phyloP scores from a whole-genome alignment of 139 green algal species.

The Nannochloris sp. region DNA sequence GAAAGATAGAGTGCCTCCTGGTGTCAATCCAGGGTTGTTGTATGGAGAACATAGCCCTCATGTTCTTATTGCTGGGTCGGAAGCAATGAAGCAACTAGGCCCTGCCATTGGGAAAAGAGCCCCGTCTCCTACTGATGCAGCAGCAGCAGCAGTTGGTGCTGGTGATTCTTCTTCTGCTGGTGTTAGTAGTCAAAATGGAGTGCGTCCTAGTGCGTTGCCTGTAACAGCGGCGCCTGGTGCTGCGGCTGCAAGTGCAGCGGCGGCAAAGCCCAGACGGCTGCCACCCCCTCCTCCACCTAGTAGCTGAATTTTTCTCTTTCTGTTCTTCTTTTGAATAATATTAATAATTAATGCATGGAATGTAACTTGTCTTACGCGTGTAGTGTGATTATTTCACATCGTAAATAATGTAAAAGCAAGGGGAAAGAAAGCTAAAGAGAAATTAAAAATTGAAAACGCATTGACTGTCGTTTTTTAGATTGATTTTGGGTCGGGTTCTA shows the following conservation, averaged over 20 bases:
- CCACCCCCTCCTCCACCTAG: constrained; percentile 1
- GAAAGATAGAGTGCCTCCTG: constrained; percentile 15
- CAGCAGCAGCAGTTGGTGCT: background rate
- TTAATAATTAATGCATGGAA: no score
- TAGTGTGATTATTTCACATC: no score
- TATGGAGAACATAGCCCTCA: constrained; percentile 30
- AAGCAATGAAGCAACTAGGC: background rate
- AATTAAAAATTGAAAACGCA: no score
- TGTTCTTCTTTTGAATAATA: no score
- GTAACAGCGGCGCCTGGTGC: no score
- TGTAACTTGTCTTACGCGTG: no score
- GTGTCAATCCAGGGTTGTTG: constrained; percentile 1
- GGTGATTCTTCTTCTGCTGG: background rate
- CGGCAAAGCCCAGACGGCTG: background rate
- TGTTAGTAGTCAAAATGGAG: background rate
- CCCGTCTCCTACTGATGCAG: background rate
- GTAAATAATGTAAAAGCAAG: no score
- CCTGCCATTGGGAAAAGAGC: background rate
- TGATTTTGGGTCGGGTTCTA: no score
- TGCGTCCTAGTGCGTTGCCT: background rate
- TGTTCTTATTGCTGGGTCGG: constrained; percentile 6
- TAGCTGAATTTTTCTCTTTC: no score
- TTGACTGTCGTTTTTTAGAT: no score
- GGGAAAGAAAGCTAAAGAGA: no score
- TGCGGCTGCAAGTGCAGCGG: no score